These are phyloP conservation scores for Salicornia ramosissima DNA, from an alignment of 148 eudicot species.

Conservation along the genomic window DNA sequence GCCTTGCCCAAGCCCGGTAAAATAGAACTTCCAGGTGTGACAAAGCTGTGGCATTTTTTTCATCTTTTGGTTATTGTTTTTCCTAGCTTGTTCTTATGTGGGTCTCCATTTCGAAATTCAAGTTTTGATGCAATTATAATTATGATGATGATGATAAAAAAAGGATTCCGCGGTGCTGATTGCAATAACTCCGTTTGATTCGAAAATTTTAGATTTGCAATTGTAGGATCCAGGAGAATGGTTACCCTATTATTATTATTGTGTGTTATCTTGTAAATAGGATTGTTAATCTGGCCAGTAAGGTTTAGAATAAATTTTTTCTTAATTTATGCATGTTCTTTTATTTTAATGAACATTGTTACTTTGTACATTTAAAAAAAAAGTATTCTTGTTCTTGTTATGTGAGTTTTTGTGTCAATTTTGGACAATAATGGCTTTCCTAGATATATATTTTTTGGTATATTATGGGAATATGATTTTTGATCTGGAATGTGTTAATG, in stretches of 20 bases:
- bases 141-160: conserved; percentile 23
- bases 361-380: neutral
- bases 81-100: neutral
- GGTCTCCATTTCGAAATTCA: neutral
- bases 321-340: conserved; percentile 12
- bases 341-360: neutral
- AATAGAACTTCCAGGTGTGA: conserved; percentile 27
- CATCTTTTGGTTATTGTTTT: conserved; percentile 5
- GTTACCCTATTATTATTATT: conserved; percentile 7
- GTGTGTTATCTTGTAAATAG: conserved; percentile 27
- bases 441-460: neutral
- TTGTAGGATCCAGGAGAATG: conserved; percentile 11
- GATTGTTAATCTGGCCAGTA: conserved; percentile 21
- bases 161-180: conserved; percentile 14
- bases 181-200: neutral
- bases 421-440: neutral
- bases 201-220: conserved; percentile 6
- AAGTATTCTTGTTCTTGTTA: neutral
- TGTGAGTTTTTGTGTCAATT: neutral
- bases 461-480: neutral
- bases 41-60: conserved; percentile 25
- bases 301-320: conserved; percentile 16
- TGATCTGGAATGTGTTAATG: too few species aligned
- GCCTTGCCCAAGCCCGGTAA: conserved; percentile 33
- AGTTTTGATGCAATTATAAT: neutral